Evolutionary conservation across 1,284 basidiomycete species (phyloP).

Genomic region (Leccinum angustisporum): DNA sequence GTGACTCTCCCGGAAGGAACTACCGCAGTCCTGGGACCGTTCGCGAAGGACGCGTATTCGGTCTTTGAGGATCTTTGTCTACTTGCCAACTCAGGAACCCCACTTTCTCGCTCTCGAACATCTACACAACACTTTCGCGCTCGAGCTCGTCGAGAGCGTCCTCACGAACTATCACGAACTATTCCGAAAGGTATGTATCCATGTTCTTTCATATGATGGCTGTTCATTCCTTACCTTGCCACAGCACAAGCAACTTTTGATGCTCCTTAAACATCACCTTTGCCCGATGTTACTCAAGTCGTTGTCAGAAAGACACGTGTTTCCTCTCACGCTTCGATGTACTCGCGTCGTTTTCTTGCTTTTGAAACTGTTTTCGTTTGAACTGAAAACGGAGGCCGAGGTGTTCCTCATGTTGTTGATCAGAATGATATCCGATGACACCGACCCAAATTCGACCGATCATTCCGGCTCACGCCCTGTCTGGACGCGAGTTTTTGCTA

Average conservation of each 20-base stretch:
- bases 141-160: constrained; percentile 96
- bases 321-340: constrained; percentile 87
- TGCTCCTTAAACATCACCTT: constrained; percentile 84
- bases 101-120: constrained; percentile 82
- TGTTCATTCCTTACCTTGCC: constrained; percentile 1
- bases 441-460: constrained; percentile 38
- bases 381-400: constrained; percentile 80
- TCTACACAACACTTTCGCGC: constrained; percentile 89
- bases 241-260: constrained; percentile 80
- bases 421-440: constrained; percentile 73
- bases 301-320: constrained; percentile 80
- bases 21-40: constrained; percentile 66
- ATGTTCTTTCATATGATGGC: neutral
- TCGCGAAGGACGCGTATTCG: constrained; percentile 83
- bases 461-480: constrained; percentile 53
- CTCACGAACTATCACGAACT: constrained; percentile 91
- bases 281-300: constrained; percentile 88
- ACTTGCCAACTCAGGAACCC: constrained; percentile 81
- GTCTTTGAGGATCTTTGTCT: constrained; percentile 87
- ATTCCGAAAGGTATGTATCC: constrained; percentile 63
- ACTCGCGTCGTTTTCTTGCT: constrained; percentile 92
- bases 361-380: constrained; percentile 86
- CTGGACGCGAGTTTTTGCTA: constrained; percentile 88
- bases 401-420: constrained; percentile 84
- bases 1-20: constrained; percentile 64